Evolutionary conservation across 331 rosid genomes (phyloP), one percentile per base, ranked within the genome.

Genomic region (Cydonia oblonga): DNA sequence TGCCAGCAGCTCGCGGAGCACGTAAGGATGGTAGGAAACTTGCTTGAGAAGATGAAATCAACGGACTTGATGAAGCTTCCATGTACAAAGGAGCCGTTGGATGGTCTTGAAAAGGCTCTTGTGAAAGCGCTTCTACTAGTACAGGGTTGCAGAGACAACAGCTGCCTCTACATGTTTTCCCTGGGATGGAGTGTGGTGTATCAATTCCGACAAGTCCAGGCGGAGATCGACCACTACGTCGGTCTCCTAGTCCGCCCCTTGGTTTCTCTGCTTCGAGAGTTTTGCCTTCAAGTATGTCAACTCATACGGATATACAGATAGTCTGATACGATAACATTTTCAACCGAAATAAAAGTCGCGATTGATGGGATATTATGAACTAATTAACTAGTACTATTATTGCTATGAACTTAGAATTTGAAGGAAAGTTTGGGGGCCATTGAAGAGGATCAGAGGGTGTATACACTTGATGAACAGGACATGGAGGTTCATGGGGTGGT

Each of bases 161-260:
- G 88, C 46, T 81, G 69, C 28, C 51, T 84, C 25, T 84, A 81
- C 73, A 64, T 84, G 83, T 77, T 81, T 33, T 84, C 86, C 52
- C 73, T 76, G 80, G 86, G 86, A 18, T 81, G 85, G 86, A 73
- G 29, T 51, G 75, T 78, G 0, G 78, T 81, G 53, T 69, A 78
- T 62, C 88, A 71, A 33, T 84, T 84, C 80, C 83, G 84, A 9
- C 75, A 69, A 29, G 68, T 67, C 20, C 81, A 81, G 54, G 38
- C 66, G 20, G 83, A 77, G 70, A 81, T 84, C 19, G 82, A 84
- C 71, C 79, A 73, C 10, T 56, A 73, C 25, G 77, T 84, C 44
- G 19, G 76, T 8, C 81, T 81, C 33, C 74, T 72, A 20, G 77
- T 81, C 44, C 74, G 69, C n/a, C 88, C 88, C 5, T 46, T 81